A percentile compares a stretch with the other conserved stretches of the same genome.
phyloP scores from a whole-genome alignment of 1,139 yeast genomes.

The Taphrina confusa region DNA sequence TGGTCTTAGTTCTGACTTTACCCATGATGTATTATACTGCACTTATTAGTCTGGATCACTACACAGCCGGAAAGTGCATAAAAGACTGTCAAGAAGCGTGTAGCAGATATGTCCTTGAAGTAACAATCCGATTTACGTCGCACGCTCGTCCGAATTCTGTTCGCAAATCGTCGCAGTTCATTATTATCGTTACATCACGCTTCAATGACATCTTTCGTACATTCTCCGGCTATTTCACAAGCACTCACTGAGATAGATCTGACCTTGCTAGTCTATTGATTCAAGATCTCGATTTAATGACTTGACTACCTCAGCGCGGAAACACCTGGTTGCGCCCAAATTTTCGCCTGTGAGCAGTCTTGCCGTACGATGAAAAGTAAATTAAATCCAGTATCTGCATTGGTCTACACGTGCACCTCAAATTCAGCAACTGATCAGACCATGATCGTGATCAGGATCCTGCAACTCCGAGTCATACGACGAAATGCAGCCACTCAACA shows the following conservation, averaged over 20 bases:
- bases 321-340: slow-evolving; percentile 5
- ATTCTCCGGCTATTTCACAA: not conserved
- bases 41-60: not conserved
- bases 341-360: slow-evolving; percentile 11
- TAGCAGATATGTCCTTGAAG: not conserved
- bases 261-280: not conserved
- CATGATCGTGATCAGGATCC: no score
- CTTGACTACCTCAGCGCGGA: slow-evolving; percentile 6
- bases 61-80: not conserved
- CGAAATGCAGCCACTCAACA: no score
- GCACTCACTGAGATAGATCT: slow-evolving; percentile 5
- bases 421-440: no score
- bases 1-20: slow-evolving; percentile 99
- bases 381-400: no score
- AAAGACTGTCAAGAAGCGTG: not conserved
- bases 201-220: not conserved
- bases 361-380: not conserved
- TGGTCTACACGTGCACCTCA: no score
- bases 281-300: not conserved
- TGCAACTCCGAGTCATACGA: no score
- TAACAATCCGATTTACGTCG: not conserved
- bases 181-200: not conserved
- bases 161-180: not conserved
- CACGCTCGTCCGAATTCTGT: not conserved
- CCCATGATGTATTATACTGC: slow-evolving; percentile 54